Evolutionary conservation across 106 monocot genomes (phyloP).

Genomic region (Dendrobium nobile): DNA sequence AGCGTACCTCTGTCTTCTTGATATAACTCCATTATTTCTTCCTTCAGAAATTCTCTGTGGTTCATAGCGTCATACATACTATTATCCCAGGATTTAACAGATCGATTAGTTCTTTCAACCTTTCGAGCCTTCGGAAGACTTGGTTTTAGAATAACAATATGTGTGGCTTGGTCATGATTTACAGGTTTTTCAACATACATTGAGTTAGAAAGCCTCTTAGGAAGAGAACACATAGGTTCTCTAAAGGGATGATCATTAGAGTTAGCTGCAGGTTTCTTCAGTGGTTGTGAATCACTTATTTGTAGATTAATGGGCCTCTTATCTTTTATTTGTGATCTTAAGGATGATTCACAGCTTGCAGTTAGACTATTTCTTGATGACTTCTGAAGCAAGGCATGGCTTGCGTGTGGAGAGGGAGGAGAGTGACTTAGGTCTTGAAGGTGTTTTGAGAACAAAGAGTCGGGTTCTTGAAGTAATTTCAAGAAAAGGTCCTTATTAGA

Average conservation of each 20-base stretch:
- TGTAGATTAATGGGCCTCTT: slow-evolving; percentile 7
- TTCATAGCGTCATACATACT: slow-evolving; percentile 10
- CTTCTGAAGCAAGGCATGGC: slow-evolving; percentile 46
- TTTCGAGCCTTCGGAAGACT: slow-evolving; percentile 30
- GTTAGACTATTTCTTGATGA: slow-evolving; percentile 15
- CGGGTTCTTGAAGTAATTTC: slow-evolving; percentile 67
- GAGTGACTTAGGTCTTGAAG: slow-evolving; percentile 30
- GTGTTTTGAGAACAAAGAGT: slow-evolving; percentile 56
- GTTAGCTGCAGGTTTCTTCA: slow-evolving; percentile 18
- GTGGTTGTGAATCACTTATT: slow-evolving; percentile 4
- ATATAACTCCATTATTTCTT: slow-evolving; percentile 18
- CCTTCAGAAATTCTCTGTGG: slow-evolving; percentile 12
- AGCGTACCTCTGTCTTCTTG: slow-evolving; percentile 22
- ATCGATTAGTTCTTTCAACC: slow-evolving; percentile 15
- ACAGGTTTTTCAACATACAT: not conserved
- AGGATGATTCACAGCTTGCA: slow-evolving; percentile 9
- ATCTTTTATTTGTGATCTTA: slow-evolving; percentile 14
- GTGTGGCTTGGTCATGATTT: slow-evolving; percentile 14
- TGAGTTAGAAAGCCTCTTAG: slow-evolving; percentile 21
- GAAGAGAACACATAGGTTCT: slow-evolving; percentile 24
- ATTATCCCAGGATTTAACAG: slow-evolving; percentile 13
- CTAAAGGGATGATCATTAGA: slow-evolving; percentile 13
- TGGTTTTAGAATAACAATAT: slow-evolving; percentile 80
- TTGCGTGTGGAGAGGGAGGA: slow-evolving; percentile 27
- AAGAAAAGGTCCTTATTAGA: slow-evolving; percentile 53